Conservation (phyloP, 225 moss, liverwort and hornwort species). For the Pleurozium schreberi region DNA sequence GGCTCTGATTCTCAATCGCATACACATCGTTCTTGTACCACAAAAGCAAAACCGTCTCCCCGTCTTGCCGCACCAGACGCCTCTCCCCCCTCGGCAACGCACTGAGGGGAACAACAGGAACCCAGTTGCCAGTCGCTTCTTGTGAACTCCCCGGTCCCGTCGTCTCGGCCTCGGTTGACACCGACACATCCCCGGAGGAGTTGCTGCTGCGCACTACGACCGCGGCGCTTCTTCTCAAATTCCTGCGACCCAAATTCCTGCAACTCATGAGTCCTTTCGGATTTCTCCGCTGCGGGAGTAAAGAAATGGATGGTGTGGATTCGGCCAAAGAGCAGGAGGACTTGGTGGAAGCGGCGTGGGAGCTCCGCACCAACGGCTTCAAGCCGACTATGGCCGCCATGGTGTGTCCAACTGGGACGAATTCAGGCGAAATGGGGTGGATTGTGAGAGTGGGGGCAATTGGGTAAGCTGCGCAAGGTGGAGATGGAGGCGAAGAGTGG, state of each 20-base stretch:
- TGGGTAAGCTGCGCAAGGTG: not conserved
- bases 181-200: constrained; percentile 36
- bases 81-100: constrained; percentile 83
- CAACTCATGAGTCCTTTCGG: not conserved
- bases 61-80: constrained; percentile 79
- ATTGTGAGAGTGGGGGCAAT: not conserved
- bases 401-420: not conserved
- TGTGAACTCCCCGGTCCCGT: constrained; percentile 6
- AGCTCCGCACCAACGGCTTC: constrained; percentile 13
- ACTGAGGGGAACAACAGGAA: constrained; percentile 67
- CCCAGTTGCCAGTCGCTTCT: constrained; percentile 42
- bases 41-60: constrained; percentile 69
- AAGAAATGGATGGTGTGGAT: not conserved
- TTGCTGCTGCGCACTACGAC: constrained; percentile 15
- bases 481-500: not conserved
- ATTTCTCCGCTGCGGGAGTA: not conserved
- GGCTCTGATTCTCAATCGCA: constrained; percentile 85
- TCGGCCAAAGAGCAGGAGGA: not conserved
- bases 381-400: constrained; percentile 41
- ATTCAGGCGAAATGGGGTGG: not conserved
- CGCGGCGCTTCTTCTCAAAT: not conserved
- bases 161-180: constrained; percentile 13
- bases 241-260: not conserved
- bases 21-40: constrained; percentile 90
- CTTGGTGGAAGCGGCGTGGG: not conserved